Evolutionary conservation across 1,139 yeast species (phyloP).

Genomic region (Casaregolazyma suthepensis): DNA sequence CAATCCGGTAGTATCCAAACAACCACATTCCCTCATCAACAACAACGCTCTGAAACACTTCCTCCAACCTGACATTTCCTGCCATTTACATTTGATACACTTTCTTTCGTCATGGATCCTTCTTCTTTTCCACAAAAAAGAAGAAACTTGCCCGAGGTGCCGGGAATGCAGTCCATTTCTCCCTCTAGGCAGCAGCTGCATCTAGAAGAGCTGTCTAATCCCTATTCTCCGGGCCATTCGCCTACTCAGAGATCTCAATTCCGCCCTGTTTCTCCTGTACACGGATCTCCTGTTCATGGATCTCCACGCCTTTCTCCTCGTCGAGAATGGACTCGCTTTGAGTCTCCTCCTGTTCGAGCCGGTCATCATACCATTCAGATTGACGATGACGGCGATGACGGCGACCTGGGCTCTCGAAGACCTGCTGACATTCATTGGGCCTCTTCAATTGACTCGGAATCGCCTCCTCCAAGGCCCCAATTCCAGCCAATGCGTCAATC

Average conservation of each 20-base stretch:
- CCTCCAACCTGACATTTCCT: not conserved
- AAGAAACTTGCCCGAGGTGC: slow-evolving; percentile 18
- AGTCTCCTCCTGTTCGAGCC: slow-evolving; percentile 25
- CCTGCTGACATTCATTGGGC: slow-evolving; percentile 5
- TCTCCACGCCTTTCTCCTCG: slow-evolving; percentile 23
- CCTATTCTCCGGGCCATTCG: slow-evolving; percentile 16
- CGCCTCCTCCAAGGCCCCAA: slow-evolving; percentile 22
- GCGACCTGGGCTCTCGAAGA: slow-evolving; percentile 6
- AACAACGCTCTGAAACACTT: slow-evolving; percentile 3
- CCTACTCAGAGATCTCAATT: slow-evolving; percentile 12
- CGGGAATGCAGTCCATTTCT: slow-evolving; percentile 14
- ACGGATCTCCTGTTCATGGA: slow-evolving; percentile 16
- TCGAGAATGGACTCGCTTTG: slow-evolving; percentile 26
- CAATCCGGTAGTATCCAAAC: slow-evolving; percentile 7
- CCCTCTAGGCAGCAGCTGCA: slow-evolving; percentile 22
- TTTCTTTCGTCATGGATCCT: slow-evolving; percentile 3
- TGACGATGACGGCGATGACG: slow-evolving; percentile 17
- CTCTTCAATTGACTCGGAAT: slow-evolving; percentile 13
- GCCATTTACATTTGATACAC: not conserved
- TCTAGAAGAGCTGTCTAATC: slow-evolving; percentile 20
- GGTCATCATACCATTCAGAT: slow-evolving; percentile 25
- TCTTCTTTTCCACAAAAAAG: slow-evolving; percentile 11
- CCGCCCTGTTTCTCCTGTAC: slow-evolving; percentile 11
- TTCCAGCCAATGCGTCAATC: slow-evolving; percentile 13
- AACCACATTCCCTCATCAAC: not conserved